A percentile compares a stretch with the other conserved stretches of the same genome.
These are phyloP conservation scores for Hyphopichia burtonii DNA, from an alignment of 1,139 yeast genomes.

Conservation along the genomic window DNA sequence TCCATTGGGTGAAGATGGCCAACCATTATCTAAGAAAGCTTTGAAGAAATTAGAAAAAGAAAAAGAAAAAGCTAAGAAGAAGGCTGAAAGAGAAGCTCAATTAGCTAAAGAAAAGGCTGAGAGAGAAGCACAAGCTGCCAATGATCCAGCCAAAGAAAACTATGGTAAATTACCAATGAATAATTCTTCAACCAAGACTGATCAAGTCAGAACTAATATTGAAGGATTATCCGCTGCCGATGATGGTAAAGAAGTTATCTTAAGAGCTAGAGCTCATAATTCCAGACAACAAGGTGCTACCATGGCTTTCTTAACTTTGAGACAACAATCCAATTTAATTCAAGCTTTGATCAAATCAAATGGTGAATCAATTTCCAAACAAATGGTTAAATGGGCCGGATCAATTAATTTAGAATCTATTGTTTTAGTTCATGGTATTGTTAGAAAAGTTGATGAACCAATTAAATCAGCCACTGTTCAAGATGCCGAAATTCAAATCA, in stretches of 20 bases:
- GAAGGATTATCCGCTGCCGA: conserved; percentile 56
- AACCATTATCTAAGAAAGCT: conserved; percentile 93
- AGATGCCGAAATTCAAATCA: conserved; percentile 80
- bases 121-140: conserved; percentile 65
- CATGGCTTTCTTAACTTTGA: conserved; percentile 82
- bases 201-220: conserved; percentile 57
- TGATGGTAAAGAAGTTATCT: conserved; percentile 76
- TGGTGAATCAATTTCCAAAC: conserved; percentile 69
- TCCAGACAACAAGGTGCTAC: conserved; percentile 96
- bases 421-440: conserved; percentile 84
- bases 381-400: conserved; percentile 96
- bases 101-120: conserved; percentile 85
- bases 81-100: conserved; percentile 90
- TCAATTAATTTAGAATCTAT: conserved; percentile 83
- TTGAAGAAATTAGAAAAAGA: conserved; percentile 93
- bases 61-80: conserved; percentile 86
- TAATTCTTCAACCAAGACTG: conserved; percentile 71
- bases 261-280: conserved; percentile 93
- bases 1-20: conserved; percentile 79
- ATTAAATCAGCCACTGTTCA: conserved; percentile 90
- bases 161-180: conserved; percentile 89
- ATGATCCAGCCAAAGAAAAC: conserved; percentile 80
- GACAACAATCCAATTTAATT: conserved; percentile 82
- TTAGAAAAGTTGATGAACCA: conserved; percentile 80
- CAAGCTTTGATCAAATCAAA: conserved; percentile 81